Percentiles rank a stretch among this genome's conserved stretches.
These are phyloP conservation scores for Aristolochia fimbriata DNA, from an alignment of 164 flowering plant species.

Conservation along the genomic window DNA sequence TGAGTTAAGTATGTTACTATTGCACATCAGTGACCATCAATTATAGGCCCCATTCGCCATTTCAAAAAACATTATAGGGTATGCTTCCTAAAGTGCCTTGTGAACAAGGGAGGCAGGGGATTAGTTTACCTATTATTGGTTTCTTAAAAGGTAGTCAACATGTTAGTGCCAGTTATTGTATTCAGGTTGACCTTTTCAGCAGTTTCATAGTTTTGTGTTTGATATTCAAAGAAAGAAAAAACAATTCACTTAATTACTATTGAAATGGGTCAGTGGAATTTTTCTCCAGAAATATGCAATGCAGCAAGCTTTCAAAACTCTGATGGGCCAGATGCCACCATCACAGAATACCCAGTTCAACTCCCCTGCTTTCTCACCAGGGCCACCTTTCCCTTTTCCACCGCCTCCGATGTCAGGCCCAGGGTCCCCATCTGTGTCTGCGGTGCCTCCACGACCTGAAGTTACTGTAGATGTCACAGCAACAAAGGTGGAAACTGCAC, in stretches of 20 bases:
- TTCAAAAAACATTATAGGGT: no score
- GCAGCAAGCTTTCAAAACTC: slow-evolving; percentile 87
- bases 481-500: slow-evolving; percentile 55
- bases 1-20: slow-evolving; percentile 23
- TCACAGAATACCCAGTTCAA: slow-evolving; percentile 44
- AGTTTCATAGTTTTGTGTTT: no score
- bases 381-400: slow-evolving; percentile 67
- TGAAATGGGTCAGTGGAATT: neutral
- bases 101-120: no score
- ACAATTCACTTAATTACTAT: no score
- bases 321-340: slow-evolving; percentile 76
- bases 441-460: slow-evolving; percentile 36
- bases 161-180: no score
- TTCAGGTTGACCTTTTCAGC: no score
- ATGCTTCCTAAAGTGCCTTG: no score
- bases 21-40: slow-evolving; percentile 8
- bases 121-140: no score
- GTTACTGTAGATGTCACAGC: slow-evolving; percentile 67
- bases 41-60: no score
- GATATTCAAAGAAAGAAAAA: no score
- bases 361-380: slow-evolving; percentile 46
- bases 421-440: slow-evolving; percentile 20
- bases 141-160: no score
- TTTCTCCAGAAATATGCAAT: slow-evolving; percentile 78
- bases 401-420: slow-evolving; percentile 27